These are phyloP conservation scores for Diaporthe sp. DNA, from an alignment of 2,329 filamentous ascomycete species.

Conservation along the genomic window DNA sequence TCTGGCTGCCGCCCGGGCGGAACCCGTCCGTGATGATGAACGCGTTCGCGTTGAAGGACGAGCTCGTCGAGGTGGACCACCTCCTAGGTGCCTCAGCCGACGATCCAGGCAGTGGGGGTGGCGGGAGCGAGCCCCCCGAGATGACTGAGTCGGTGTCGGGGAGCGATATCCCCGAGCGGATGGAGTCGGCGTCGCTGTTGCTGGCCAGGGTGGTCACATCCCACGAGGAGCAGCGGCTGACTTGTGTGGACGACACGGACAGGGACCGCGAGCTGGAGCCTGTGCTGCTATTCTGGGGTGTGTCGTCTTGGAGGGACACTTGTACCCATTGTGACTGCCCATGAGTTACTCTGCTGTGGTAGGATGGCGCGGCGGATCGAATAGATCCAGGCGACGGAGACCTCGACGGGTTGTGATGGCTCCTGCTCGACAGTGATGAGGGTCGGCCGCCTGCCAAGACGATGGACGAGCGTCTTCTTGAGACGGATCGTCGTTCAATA, in stretches of 20 bases:
- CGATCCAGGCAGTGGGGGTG: conserved; percentile 18
- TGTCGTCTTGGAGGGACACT: not conserved
- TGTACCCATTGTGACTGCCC: conserved; percentile 3
- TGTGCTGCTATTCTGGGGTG: conserved; percentile 1
- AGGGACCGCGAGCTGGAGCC: conserved; percentile 13
- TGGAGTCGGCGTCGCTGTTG: conserved; percentile 36
- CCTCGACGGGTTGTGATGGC: conserved; percentile 3
- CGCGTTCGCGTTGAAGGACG: conserved; percentile 38
- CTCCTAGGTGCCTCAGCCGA: conserved; percentile 13
- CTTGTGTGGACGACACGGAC: conserved; percentile 1
- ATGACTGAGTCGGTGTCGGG: conserved; percentile 14
- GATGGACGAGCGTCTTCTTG: conserved; percentile 15
- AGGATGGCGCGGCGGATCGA: conserved; percentile 28
- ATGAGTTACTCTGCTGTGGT: conserved; percentile 11
- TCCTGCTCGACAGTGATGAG: conserved; percentile 5
- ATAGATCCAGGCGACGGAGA: conserved; percentile 31
- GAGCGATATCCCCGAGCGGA: conserved; percentile 30
- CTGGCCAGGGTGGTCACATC: conserved; percentile 35
- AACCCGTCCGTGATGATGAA: conserved; percentile 40
- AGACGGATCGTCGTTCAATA: not conserved
- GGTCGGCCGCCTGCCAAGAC: not conserved
- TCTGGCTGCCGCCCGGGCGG: not conserved
- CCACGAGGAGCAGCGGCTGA: conserved; percentile 28
- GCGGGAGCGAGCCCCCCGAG: conserved; percentile 29
- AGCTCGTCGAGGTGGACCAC: conserved; percentile 43